Evolutionary conservation across 768 basidiomycete genomes (phyloP), one percentile per base, ranked within the genome.

Genomic region (Amanita jacksonii): DNA sequence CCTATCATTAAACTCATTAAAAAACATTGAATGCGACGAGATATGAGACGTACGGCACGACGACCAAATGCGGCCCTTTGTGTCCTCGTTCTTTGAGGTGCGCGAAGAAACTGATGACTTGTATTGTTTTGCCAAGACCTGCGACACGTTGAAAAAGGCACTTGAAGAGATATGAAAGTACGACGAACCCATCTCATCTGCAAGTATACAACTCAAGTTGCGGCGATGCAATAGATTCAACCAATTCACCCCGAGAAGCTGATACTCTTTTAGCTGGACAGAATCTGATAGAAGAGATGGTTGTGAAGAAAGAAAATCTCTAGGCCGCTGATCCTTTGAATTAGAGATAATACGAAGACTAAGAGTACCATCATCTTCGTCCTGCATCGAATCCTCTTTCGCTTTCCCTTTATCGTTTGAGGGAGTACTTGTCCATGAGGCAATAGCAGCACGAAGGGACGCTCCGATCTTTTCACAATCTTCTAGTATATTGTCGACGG

Each of bases 71-170:
- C 10, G 93, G 92, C 0, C 92, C 94, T 43, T 69, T 72, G 42
- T 70, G 73, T 13, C 84, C 85, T 38, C 68, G 73, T 54, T 90
- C 86, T 58, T 86, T 88, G 40, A 98, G 70, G 54, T 86, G 74
- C 3, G 93, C 87, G 49, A 98, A 77, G 68, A 99, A 96, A 43
- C 92, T 86, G 60, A 99, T 99, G 43, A 99, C 96, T 65, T 99
- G 96, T 30, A 94, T 86, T 2, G 96, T 99, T 71, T 99, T 99
- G 20, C 96, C 96, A 51, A 99, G 80, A 56, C 94, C 94, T 96
- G 37, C 20, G 43, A 25, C 13, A 44, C 18, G 23, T 47, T 54
- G 23, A 51, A 44, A 28, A 43, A 46, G 18, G 20, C n/a, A 3
- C 25, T 16, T 44, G 25, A 19, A 25, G 40, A 30, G 37, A 41